Evolutionary conservation across 2,329 filamentous ascomycete genomes (phyloP).

Genomic region (Penicillium sp.): DNA sequence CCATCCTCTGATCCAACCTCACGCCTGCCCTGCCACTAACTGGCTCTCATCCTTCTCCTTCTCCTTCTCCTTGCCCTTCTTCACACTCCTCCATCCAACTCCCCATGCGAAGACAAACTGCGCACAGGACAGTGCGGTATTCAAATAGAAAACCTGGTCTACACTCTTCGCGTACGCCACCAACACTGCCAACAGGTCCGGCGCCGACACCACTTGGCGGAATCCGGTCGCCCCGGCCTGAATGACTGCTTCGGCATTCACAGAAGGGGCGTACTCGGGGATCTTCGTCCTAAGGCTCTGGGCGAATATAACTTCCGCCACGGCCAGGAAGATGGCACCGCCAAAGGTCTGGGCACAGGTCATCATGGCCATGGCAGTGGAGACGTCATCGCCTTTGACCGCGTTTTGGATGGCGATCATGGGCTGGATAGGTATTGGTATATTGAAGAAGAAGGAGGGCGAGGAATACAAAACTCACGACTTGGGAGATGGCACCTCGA

Average conservation of each 20-base stretch:
- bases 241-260: slow-evolving; percentile 36
- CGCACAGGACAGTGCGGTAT: slow-evolving; percentile 12
- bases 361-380: slow-evolving; percentile 36
- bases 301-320: slow-evolving; percentile 64
- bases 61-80: slow-evolving; percentile 8
- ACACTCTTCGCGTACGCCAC: slow-evolving; percentile 27
- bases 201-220: slow-evolving; percentile 31
- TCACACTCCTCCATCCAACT: slow-evolving; percentile 21
- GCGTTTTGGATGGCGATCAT: slow-evolving; percentile 40
- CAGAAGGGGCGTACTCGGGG: slow-evolving; percentile 34
- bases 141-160: slow-evolving; percentile 20
- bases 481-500: slow-evolving; percentile 31
- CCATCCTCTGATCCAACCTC: neutral
- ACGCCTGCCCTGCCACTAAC: neutral
- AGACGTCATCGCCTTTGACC: slow-evolving; percentile 30
- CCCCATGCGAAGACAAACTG: slow-evolving; percentile 19
- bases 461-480: slow-evolving; percentile 18
- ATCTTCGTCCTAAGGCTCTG: slow-evolving; percentile 59
- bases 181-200: slow-evolving; percentile 31
- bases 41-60: neutral
- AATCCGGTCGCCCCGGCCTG: slow-evolving; percentile 43
- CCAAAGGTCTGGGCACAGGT: slow-evolving; percentile 64
- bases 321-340: slow-evolving; percentile 61
- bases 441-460: slow-evolving; percentile 14
- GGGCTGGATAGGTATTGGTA: slow-evolving; percentile 40